Percentiles rank a stretch among this genome's conserved stretches.
Evolutionary conservation across 2,329 filamentous ascomycete species (phyloP).

Genomic region (Apiospora pterosperma): DNA sequence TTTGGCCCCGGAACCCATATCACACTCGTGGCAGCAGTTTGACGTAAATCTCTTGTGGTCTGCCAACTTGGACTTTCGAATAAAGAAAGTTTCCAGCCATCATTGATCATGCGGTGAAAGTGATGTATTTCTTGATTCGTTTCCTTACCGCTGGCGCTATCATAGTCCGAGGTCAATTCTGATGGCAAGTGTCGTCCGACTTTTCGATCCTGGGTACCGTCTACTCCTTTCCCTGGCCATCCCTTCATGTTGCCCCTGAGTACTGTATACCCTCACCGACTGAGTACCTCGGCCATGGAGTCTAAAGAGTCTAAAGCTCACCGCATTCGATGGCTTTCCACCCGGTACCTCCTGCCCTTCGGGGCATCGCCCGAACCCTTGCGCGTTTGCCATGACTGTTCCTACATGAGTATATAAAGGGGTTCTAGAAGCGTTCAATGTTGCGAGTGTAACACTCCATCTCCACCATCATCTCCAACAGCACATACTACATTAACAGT

Average conservation of each 20-base stretch:
- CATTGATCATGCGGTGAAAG: neutral
- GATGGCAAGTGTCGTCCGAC: neutral
- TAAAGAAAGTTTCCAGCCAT: neutral
- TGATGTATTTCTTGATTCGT: slow-evolving; percentile 2
- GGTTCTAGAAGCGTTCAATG: too few relatives aligned
- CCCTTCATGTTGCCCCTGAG: neutral
- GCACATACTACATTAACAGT: neutral
- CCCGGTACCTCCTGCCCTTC: neutral
- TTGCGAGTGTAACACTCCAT: neutral
- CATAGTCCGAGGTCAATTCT: neutral
- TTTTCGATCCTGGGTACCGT: neutral
- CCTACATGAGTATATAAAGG: neutral
- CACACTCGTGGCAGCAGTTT: neutral
- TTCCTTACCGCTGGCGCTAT: neutral
- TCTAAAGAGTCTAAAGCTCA: neutral
- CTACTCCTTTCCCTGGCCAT: neutral
- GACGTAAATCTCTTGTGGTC: neutral
- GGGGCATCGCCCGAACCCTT: neutral
- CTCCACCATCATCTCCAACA: neutral
- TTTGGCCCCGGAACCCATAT: neutral
- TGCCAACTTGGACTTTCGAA: neutral
- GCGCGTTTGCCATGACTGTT: neutral
- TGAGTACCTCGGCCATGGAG: neutral
- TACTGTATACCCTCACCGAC: neutral
- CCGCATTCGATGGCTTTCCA: neutral